Evolutionary conservation across 257 asterid species (phyloP).

Genomic region (Apocynum venetum): DNA sequence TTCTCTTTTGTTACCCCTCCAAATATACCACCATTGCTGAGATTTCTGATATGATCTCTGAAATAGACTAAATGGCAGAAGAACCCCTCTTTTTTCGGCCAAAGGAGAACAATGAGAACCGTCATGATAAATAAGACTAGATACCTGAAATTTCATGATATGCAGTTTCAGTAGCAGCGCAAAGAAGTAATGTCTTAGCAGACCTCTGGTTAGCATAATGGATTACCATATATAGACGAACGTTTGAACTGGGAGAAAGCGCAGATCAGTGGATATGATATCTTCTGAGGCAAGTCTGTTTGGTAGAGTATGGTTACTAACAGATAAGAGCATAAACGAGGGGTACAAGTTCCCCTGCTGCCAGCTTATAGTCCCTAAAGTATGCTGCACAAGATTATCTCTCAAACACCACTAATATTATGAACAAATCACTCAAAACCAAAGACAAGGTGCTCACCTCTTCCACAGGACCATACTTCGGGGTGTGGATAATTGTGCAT

Average conservation of each 20-base stretch:
- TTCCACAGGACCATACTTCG: constrained; percentile 48
- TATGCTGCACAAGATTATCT: constrained; percentile 59
- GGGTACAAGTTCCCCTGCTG: constrained; percentile 94
- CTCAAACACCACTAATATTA: constrained; percentile 26
- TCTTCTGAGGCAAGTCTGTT: constrained; percentile 35
- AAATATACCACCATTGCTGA: constrained; percentile 37
- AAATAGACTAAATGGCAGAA: constrained; percentile 37
- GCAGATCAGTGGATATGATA: constrained; percentile 49
- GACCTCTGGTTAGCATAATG: background rate
- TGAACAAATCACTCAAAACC: background rate
- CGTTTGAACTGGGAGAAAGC: constrained; percentile 86
- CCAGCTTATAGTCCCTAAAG: constrained; percentile 98
- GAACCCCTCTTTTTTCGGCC: constrained; percentile 62
- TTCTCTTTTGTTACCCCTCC: constrained; percentile 53
- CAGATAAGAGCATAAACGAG: constrained; percentile 90
- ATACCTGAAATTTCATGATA: constrained; percentile 57
- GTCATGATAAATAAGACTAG: constrained; percentile 63
- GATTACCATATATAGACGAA: constrained; percentile 78
- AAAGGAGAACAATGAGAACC: constrained; percentile 48
- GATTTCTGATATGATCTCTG: constrained; percentile 31
- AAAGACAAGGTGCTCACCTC: constrained; percentile 51
- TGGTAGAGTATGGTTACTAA: constrained; percentile 36
- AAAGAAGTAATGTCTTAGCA: background rate
- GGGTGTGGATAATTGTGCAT: constrained; percentile 62
- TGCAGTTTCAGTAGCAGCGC: background rate